Evolutionary conservation across 1,139 yeast species (phyloP), one percentile per base, ranked within the genome.

Genomic region (Debaryomycetaceae sp.): DNA sequence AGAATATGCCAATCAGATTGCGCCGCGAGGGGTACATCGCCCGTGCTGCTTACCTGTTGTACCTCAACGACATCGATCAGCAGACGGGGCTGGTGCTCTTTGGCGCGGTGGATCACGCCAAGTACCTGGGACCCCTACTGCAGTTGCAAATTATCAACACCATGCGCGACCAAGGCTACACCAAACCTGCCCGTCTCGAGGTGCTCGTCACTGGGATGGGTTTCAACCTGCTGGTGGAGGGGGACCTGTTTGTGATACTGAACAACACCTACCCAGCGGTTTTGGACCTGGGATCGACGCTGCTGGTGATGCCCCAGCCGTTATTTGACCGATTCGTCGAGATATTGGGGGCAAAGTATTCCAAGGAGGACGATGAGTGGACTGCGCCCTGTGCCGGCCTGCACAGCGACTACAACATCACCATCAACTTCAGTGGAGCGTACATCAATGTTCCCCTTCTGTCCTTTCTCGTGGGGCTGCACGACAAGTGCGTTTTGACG

Each of bases 391-490:
- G 25, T 22, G 14, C 25, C 9, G 9, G 9, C 9, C 14, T 16
- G 5, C 5, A n/a, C n/a, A n/a, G n/a, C n/a, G n/a, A 36, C 7
- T 53, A 49, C 24, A 44, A 46, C 15, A 41, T 68, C 22, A 46
- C 49, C 12, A 56, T 69, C 37, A 44, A 49, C 32, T 73, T 74
- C 45, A 61, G 61, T 27, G 66, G 68, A 4, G 51, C 51, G 24
- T 40, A 46, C 13, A 63, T 74, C 34, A 37, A 42, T 3, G 70
- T 71, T 5, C 71, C 69, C 28, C 42, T 57, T 28, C 33, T 45
- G 16, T 50, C 51, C 39, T 51, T 71, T 40, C 8, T 9, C 19
- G 6, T 12, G 5, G 6, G 22, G 12, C 6, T 15, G 9, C n/a
- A 24, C 27, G 5, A 15, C n/a, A 5, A 9, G 25, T 25, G 28